Evolutionary conservation across 2,329 filamentous ascomycete species (phyloP).

Genomic region (Paecilomyces dactylethromorphus): DNA sequence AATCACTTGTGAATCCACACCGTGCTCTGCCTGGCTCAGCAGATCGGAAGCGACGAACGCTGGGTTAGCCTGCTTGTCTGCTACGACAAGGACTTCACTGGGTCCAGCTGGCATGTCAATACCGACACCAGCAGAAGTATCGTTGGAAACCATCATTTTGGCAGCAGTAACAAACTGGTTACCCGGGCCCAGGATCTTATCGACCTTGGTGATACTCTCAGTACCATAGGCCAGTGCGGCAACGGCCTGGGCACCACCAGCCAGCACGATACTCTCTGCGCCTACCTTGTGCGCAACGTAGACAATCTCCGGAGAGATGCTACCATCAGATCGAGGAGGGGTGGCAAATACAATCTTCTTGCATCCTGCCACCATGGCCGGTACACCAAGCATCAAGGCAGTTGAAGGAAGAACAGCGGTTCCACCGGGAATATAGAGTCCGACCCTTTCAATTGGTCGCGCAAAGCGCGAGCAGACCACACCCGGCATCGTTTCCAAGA

Average conservation of each 20-base stretch:
- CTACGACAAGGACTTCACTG: conserved; percentile 92
- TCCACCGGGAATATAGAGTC: conserved; percentile 89
- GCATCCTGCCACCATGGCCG: conserved; percentile 95
- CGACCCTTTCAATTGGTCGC: conserved; percentile 89
- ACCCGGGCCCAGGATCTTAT: conserved; percentile 95
- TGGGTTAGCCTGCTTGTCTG: conserved; percentile 80
- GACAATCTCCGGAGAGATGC: conserved; percentile 91
- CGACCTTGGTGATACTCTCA: conserved; percentile 87
- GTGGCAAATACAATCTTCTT: conserved; percentile 90
- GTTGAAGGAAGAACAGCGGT: conserved; percentile 96
- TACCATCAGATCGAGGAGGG: conserved; percentile 81
- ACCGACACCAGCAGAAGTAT: conserved; percentile 87
- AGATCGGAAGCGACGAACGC: conserved; percentile 94
- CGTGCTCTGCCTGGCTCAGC: conserved; percentile 92
- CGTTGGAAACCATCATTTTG: conserved; percentile 97
- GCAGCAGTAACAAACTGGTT: conserved; percentile 98
- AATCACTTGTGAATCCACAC: conserved; percentile 91
- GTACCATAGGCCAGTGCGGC: conserved; percentile 97
- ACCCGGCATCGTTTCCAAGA: conserved; percentile 96
- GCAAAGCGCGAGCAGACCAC: conserved; percentile 91
- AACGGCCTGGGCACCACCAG: conserved; percentile 90
- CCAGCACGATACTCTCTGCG: conserved; percentile 90
- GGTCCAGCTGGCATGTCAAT: conserved; percentile 99
- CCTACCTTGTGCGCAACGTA: conserved; percentile 96
- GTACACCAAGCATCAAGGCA: conserved; percentile 95